phyloP scores from a whole-genome alignment of 2,329 filamentous ascomycete genomes.

The Nemania abortiva region DNA sequence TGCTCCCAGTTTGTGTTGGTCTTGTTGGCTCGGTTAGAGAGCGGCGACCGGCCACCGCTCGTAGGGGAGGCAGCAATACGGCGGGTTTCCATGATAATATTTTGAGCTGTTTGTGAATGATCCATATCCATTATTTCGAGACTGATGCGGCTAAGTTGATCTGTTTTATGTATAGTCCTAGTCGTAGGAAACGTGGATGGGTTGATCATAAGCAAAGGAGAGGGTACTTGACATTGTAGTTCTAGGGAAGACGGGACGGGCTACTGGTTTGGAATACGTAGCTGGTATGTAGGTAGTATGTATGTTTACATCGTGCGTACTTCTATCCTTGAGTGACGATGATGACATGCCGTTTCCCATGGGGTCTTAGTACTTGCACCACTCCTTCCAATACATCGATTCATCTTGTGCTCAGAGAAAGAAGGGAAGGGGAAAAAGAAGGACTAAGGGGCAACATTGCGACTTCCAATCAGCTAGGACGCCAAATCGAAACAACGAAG shows the following conservation, averaged over 20 bases:
- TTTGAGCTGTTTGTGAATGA: slow-evolving; percentile 29
- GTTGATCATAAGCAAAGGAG: slow-evolving; percentile 12
- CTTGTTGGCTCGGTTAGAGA: slow-evolving; percentile 47
- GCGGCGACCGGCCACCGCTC: slow-evolving; percentile 35
- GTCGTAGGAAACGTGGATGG: slow-evolving; percentile 23
- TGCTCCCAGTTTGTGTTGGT: slow-evolving; percentile 47
- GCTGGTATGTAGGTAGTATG: neutral
- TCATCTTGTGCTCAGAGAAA: slow-evolving; percentile 2
- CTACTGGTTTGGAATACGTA: neutral
- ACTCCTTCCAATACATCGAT: slow-evolving; percentile 34
- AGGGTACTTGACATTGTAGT: neutral
- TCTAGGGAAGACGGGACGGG: slow-evolving; percentile 9
- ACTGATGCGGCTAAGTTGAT: slow-evolving; percentile 29
- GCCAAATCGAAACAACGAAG: no score
- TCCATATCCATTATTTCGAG: slow-evolving; percentile 31
- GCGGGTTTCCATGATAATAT: slow-evolving; percentile 26
- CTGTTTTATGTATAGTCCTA: slow-evolving; percentile 36
- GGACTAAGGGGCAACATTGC: neutral
- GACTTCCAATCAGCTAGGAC: neutral
- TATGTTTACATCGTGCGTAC: neutral
- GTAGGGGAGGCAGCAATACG: neutral
- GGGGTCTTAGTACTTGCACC: slow-evolving; percentile 2
- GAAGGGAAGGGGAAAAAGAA: neutral
- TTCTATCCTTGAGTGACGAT: neutral
- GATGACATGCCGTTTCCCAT: slow-evolving; percentile 24